Evolutionary conservation across 2,329 filamentous ascomycete genomes (phyloP), one percentile per base, ranked within the genome.

Genomic region (Fusarium liriodendri): DNA sequence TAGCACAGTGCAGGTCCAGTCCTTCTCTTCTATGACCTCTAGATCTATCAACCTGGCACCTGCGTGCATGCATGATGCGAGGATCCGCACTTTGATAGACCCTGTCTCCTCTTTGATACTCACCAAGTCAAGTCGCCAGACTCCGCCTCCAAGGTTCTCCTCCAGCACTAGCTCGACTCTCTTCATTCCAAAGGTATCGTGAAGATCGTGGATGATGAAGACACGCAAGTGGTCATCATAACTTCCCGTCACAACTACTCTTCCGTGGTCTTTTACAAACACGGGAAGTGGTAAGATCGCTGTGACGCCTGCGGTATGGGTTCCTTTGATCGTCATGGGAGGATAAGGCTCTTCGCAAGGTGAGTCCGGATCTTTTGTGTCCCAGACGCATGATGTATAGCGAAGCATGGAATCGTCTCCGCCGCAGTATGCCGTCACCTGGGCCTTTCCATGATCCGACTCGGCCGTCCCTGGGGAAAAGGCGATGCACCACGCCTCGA

Each of bases 41-140:
- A 90, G 77, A 42, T 86, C 83, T 8, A 93, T 78, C n/a, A 98
- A 83, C 63, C 92, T 89, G 11, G 90, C 88, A 1, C 97, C 97
- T 3, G 93, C 94, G 84, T 98, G 93, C 96, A 98, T 98, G 79
- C 97, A 98, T 54, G 95, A 97, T 18, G 92, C 95, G 45, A 98
- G 85, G n/a, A 97, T 83, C 52, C 87, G 80, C 32, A 83, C 67
- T 57, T 80, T 79, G 71, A 78, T 80, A 11, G 52, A 68, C 64
- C 80, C 82, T 6, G 55, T 70, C n/a, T 62, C 74, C 20, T 69
- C 69, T 20, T 72, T 76, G 20, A 80, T 62, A 3, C 81, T 78
- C 11, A 95, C 83, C 42, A 93, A 76, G 79, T 94, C 94, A 64
- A 98, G 80, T 66, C 96, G 88, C 95, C 97, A 99, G 3, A 98